A percentile compares a stretch with the other conserved stretches of the same genome.
phyloP scores from a whole-genome alignment of 345 rosid genomes.

The Camelina neglecta region DNA sequence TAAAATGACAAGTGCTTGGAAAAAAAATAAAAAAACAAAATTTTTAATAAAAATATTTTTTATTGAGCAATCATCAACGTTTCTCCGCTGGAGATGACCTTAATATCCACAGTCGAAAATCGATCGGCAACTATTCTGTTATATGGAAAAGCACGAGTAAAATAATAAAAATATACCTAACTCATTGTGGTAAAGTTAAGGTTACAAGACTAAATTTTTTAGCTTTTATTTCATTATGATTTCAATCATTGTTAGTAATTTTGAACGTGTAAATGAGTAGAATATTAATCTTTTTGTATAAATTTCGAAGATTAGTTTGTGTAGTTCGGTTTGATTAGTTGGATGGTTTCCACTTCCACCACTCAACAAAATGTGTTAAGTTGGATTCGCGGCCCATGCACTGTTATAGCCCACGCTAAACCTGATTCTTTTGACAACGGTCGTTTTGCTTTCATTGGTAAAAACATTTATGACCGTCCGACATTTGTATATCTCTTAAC shows the following conservation, averaged over 20 bases:
- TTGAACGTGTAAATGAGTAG: not conserved
- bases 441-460: not conserved
- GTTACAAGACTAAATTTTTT: not conserved
- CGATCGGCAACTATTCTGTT: not conserved
- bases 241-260: not conserved
- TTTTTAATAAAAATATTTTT: no score
- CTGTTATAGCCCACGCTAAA: constrained; percentile 23
- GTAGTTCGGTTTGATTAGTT: no score
- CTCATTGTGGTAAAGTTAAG: not conserved
- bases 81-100: no score
- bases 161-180: not conserved
- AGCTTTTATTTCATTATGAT: not conserved
- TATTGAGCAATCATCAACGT: no score
- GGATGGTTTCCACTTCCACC: constrained; percentile 8
- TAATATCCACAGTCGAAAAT: not conserved
- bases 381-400: constrained; percentile 2
- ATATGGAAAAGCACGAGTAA: not conserved
- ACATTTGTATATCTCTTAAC: not conserved
- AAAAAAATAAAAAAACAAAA: no score
- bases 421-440: not conserved
- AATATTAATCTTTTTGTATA: not conserved
- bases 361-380: not conserved
- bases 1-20: no score
- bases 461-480: not conserved
- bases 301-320: not conserved